These are phyloP conservation scores for Colletotrichum zoysiae DNA, from an alignment of 2,329 filamentous ascomycete genomes.

Conservation along the genomic window DNA sequence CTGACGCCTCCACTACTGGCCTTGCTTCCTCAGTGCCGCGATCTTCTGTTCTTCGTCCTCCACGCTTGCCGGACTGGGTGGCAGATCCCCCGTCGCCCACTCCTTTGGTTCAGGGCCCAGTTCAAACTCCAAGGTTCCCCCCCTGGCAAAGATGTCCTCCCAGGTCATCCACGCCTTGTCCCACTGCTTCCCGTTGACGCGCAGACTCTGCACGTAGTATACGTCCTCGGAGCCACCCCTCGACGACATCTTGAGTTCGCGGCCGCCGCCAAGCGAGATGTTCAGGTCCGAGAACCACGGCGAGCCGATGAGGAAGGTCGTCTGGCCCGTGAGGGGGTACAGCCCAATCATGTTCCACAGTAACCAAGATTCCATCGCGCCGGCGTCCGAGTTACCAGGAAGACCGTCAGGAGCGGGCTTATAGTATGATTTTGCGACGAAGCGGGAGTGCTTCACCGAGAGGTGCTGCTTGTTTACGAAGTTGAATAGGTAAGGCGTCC, in stretches of 20 bases:
- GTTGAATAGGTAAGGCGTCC: constrained; percentile 77
- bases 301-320: constrained; percentile 73
- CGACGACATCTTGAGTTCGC: constrained; percentile 66
- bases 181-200: constrained; percentile 74
- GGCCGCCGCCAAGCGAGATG: constrained; percentile 68
- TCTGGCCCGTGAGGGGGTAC: constrained; percentile 77
- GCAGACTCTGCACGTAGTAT: constrained; percentile 74
- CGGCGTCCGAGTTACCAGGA: constrained; percentile 78
- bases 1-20: neutral
- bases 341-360: constrained; percentile 78
- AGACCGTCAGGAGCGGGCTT: constrained; percentile 66
- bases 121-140: constrained; percentile 73
- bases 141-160: constrained; percentile 74
- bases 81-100: constrained; percentile 71
- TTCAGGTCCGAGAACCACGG: constrained; percentile 73
- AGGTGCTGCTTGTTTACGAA: constrained; percentile 74
- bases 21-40: constrained; percentile 6
- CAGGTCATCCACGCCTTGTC: constrained; percentile 74
- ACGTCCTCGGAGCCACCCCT: constrained; percentile 62
- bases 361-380: constrained; percentile 79
- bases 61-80: constrained; percentile 68
- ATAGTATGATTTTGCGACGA: constrained; percentile 71
- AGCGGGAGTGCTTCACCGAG: constrained; percentile 69
- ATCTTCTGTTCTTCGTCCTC: constrained; percentile 3
- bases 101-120: constrained; percentile 64